Evolutionary conservation across 768 basidiomycete genomes (phyloP).

Genomic region (Boletus vinaceobasis): DNA sequence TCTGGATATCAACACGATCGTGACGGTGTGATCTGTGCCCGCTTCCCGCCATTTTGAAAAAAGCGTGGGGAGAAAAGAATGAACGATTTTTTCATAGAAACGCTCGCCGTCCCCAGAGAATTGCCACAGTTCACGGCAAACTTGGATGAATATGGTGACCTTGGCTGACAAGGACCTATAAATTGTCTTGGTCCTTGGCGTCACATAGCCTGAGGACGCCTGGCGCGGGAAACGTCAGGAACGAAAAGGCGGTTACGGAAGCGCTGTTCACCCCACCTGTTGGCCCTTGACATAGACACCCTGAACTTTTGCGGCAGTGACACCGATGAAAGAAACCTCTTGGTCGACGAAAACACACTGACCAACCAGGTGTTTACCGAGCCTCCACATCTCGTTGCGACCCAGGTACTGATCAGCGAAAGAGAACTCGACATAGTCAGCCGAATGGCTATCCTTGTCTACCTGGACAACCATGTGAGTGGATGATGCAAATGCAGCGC

Average conservation of each 20-base stretch:
- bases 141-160: constrained; percentile 92
- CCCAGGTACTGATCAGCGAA: constrained; percentile 97
- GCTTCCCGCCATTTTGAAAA: constrained; percentile 82
- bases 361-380: constrained; percentile 76
- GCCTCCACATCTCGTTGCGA: constrained; percentile 94
- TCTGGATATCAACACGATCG: constrained; percentile 90
- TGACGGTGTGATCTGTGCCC: constrained; percentile 88
- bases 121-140: constrained; percentile 94
- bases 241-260: neutral
- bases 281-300: constrained; percentile 68
- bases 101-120: constrained; percentile 96
- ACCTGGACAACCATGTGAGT: constrained; percentile 44
- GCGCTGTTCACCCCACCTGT: constrained; percentile 42
- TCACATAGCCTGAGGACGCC: constrained; percentile 82
- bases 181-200: constrained; percentile 79
- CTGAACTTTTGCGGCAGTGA: constrained; percentile 78
- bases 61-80: constrained; percentile 90
- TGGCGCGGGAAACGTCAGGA: constrained; percentile 27
- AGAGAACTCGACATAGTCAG: constrained; percentile 82
- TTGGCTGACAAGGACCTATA: constrained; percentile 90
- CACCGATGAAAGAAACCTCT: constrained; percentile 81
- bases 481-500: neutral
- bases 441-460: constrained; percentile 57
- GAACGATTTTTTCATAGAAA: constrained; percentile 95
- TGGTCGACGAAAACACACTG: constrained; percentile 83